Evolutionary conservation across 257 asterid genomes (phyloP), one percentile per base, ranked within the genome.

Genomic region (Solanum megistacrolobum): DNA sequence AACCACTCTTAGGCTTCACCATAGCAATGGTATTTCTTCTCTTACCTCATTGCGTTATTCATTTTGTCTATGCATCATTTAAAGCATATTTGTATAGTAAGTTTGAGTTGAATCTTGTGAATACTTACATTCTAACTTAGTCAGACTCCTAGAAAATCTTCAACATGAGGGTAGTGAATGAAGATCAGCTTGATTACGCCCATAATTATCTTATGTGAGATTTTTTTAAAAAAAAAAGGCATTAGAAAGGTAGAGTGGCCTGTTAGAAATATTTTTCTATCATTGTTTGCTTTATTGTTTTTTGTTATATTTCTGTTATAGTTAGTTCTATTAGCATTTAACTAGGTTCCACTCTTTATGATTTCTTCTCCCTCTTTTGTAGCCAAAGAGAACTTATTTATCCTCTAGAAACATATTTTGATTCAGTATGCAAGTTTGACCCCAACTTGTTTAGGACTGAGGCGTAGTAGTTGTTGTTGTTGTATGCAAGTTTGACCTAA

Each of bases 1-100:
- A 96, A 90, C 99, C 99, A 14, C n/a, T 92, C 82, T 90, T 97
- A 91, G 99, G 98, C 35, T 97, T 96, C 91, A 85, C 94, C 69
- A 93, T 97, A 88, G 97, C 97, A 82, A 91, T 91, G 98, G 99
- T 96, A 93, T 79, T 90, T 84, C 86, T 86, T 88, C 66, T 62
- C 89, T 73, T 83, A 87, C 60, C 36, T 39, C 66, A 31, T 66
- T 12, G 75, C 36, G 3, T 16, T 52, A 14, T 32, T 23, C 74
- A 21, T 25, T 31, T 31, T 79, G 6, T 74, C 21, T 43, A 84
- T 84, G 71, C n/a, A 21, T 29, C 71, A 41, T 41, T 7, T 21
- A 25, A 41, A 81, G 25, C n/a, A 41, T 29, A 46, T 81, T 81
- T 29, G 38, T 29, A 27, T 46, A 1, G 27, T 52, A 74, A 10